Percentiles rank a stretch among this genome's conserved stretches.
These are phyloP conservation scores for Herpetomonas samuelpessoai DNA, from an alignment of 208 protist species.

Conservation along the genomic window DNA sequence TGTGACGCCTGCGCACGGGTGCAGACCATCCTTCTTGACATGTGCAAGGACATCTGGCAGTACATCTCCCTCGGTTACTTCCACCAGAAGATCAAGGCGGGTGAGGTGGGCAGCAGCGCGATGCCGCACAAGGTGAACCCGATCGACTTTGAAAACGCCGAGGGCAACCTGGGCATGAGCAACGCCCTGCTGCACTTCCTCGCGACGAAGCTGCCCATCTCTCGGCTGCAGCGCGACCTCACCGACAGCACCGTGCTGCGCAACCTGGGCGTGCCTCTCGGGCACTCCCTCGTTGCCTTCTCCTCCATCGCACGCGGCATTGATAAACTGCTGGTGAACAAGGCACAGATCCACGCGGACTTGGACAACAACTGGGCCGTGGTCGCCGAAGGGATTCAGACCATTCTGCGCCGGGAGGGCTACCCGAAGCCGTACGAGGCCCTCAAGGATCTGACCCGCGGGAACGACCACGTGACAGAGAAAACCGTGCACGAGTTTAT, in stretches of 20 bases:
- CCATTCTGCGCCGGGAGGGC: constrained; percentile 91
- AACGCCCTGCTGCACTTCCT: constrained; percentile 95
- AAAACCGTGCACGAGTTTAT: constrained; percentile 81
- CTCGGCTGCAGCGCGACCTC: constrained; percentile 94
- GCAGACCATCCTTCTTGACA: constrained; percentile 93
- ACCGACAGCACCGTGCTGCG: constrained; percentile 95
- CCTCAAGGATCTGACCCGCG: constrained; percentile 92
- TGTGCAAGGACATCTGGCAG: constrained; percentile 92
- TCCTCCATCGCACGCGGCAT: constrained; percentile 83
- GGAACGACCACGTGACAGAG: constrained; percentile 72
- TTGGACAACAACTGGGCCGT: constrained; percentile 94
- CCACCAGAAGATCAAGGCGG: constrained; percentile 86
- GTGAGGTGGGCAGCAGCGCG: constrained; percentile 94
- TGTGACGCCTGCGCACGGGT: constrained; percentile 90
- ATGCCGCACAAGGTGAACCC: constrained; percentile 98
- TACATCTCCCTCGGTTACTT: constrained; percentile 96
- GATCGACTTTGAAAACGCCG: constrained; percentile 98
- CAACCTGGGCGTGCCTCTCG: constrained; percentile 92
- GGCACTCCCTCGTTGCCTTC: constrained; percentile 89
- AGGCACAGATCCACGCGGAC: constrained; percentile 70
- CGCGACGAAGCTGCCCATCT: constrained; percentile 92
- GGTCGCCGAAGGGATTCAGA: constrained; percentile 95
- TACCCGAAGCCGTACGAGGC: constrained; percentile 93
- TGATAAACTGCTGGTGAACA: constrained; percentile 87
- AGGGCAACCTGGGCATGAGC: constrained; percentile 94